Conservation (phyloP, 208 protist species). For the Wallacemonas sp. region DNA sequence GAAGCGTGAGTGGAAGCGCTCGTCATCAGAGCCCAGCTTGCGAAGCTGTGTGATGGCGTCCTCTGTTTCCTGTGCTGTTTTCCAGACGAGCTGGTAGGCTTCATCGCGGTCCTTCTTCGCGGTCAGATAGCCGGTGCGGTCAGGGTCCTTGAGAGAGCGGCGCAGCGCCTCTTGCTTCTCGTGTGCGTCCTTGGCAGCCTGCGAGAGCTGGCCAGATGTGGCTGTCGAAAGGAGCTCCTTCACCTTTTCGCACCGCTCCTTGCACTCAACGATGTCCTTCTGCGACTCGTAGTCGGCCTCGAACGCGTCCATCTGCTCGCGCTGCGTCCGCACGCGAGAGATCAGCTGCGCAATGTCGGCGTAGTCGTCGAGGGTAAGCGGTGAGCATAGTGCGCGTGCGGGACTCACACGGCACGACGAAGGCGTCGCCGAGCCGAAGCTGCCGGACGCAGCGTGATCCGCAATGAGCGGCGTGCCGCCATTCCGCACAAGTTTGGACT, state of each 20-base stretch:
- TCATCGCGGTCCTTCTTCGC: conserved; percentile 39
- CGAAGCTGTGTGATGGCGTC: conserved; percentile 39
- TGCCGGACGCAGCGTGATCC: neutral
- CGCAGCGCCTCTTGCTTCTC: conserved; percentile 49
- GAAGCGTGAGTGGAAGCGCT: conserved; percentile 34
- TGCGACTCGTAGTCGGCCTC: conserved; percentile 9
- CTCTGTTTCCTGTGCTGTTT: conserved; percentile 26
- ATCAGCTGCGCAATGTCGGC: conserved; percentile 3
- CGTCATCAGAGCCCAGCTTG: conserved; percentile 41
- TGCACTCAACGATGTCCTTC: conserved; percentile 37
- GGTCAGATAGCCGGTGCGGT: conserved; percentile 32
- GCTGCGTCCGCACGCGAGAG: neutral
- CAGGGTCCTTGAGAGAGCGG: conserved; percentile 25
- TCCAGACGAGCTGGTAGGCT: conserved; percentile 37
- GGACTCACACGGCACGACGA: neutral
- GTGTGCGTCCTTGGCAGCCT: conserved; percentile 26
- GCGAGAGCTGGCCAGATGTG: conserved; percentile 28
- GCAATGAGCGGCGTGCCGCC: conserved; percentile 36
- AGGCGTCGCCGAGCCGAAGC: neutral
- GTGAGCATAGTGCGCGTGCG: conserved; percentile 1
- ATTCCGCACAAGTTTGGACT: conserved; percentile 51
- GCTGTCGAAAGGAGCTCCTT: conserved; percentile 39
- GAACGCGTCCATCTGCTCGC: conserved; percentile 14
- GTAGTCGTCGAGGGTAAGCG: conserved; percentile 5
- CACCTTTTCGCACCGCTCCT: conserved; percentile 23